These are phyloP conservation scores for Wallacemonas sp. DNA, from an alignment of 208 protist genomes.

Conservation along the genomic window DNA sequence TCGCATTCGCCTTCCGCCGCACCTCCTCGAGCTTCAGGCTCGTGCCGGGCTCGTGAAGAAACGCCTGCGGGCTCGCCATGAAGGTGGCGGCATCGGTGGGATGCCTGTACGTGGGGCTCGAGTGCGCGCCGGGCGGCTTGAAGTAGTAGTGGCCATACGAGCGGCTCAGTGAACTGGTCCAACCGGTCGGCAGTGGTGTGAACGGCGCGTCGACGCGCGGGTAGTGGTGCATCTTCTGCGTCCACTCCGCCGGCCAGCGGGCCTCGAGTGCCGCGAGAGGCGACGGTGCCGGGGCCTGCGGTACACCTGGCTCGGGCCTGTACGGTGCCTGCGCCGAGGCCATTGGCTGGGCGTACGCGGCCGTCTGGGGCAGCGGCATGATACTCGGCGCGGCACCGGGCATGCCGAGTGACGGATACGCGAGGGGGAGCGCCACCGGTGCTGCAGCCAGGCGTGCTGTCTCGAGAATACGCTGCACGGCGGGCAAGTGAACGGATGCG, in stretches of 20 bases:
- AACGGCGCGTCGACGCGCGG: slow-evolving; percentile 57
- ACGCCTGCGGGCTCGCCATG: slow-evolving; percentile 75
- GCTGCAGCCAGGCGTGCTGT: not conserved
- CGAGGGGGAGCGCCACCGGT: not conserved
- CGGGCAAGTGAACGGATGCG: not conserved
- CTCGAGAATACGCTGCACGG: not conserved
- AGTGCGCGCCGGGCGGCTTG: slow-evolving; percentile 22
- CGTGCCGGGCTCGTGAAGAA: slow-evolving; percentile 42
- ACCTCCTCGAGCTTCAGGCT: slow-evolving; percentile 26
- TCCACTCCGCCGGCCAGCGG: slow-evolving; percentile 68
- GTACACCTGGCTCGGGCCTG: not conserved
- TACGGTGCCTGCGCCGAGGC: too few species aligned
- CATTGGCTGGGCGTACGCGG: too few species aligned
- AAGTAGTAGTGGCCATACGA: slow-evolving; percentile 80
- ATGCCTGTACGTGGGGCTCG: slow-evolving; percentile 57
- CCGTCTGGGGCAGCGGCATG: slow-evolving; percentile 5
- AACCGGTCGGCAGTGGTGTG: slow-evolving; percentile 64
- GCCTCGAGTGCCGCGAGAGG: slow-evolving; percentile 13
- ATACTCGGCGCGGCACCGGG: not conserved
- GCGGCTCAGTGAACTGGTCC: slow-evolving; percentile 49
- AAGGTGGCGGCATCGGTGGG: slow-evolving; percentile 62
- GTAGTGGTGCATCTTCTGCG: slow-evolving; percentile 59
- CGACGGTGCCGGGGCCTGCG: not conserved
- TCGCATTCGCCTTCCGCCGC: not conserved
- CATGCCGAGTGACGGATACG: not conserved